A percentile compares a stretch with the other conserved stretches of the same genome.
Evolutionary conservation across 2,329 filamentous ascomycete species (phyloP).

Genomic region (Ceratocystis lukuohia): DNA sequence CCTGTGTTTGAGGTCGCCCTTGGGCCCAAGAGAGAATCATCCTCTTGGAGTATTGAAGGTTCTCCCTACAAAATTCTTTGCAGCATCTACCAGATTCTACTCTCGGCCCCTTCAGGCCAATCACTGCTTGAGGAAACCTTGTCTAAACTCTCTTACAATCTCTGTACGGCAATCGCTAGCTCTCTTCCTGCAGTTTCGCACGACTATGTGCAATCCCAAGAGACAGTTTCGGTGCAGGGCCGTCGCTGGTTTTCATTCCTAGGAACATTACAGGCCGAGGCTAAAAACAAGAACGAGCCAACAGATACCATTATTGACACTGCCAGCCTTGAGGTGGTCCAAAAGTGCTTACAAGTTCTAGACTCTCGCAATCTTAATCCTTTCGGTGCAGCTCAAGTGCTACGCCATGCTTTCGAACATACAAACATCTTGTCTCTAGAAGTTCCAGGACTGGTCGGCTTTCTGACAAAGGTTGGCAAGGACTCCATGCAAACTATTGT

Average conservation of each 20-base stretch:
- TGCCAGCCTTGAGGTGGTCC: constrained; percentile 22
- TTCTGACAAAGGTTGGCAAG: constrained; percentile 13
- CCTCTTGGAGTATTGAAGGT: constrained; percentile 23
- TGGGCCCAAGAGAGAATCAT: constrained; percentile 31
- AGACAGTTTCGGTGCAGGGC: constrained; percentile 50
- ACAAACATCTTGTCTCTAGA: constrained; percentile 12
- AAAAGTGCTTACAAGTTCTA: constrained; percentile 31
- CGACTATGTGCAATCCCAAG: constrained; percentile 60
- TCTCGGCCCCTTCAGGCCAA: background rate
- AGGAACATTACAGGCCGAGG: constrained; percentile 22
- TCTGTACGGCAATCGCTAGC: constrained; percentile 55
- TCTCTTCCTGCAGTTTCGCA: constrained; percentile 74
- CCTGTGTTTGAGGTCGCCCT: constrained; percentile 44
- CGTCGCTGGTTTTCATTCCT: constrained; percentile 47
- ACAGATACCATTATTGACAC: constrained; percentile 28
- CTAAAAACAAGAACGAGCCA: constrained; percentile 18
- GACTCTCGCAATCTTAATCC: constrained; percentile 42
- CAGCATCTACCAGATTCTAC: constrained; percentile 11
- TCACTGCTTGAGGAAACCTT: constrained; percentile 23
- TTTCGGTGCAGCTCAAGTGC: constrained; percentile 38
- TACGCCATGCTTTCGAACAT: constrained; percentile 23
- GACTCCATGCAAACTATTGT: constrained; percentile 31
- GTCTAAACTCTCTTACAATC: constrained; percentile 31
- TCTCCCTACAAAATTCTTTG: constrained; percentile 17
- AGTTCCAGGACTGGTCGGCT: constrained; percentile 10